A percentile compares a stretch with the other conserved stretches of the same genome.
These are phyloP conservation scores for Pleurotus pulmonarius DNA, from an alignment of 768 basidiomycete genomes.

Conservation along the genomic window DNA sequence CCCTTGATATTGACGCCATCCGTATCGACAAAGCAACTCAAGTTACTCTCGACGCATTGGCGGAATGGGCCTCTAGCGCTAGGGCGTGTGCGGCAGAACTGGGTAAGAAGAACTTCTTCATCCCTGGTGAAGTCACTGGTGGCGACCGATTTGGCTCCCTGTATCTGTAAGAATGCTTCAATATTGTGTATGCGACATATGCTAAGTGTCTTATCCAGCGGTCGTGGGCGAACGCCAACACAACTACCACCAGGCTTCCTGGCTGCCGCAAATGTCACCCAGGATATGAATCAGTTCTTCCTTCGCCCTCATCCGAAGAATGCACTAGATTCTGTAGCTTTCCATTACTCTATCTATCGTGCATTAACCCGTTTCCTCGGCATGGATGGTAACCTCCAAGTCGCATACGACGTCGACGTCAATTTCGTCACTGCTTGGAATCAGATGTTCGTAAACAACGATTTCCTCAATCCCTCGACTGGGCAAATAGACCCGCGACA, in stretches of 20 bases:
- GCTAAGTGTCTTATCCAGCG: constrained; percentile 36
- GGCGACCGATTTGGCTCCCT: constrained; percentile 87
- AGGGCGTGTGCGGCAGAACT: constrained; percentile 68
- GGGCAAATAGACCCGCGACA: constrained; percentile 76
- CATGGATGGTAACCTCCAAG: constrained; percentile 93
- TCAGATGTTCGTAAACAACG: constrained; percentile 84
- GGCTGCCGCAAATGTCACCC: constrained; percentile 63
- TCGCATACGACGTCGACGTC: constrained; percentile 78
- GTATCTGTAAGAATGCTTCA: constrained; percentile 58
- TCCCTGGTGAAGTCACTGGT: constrained; percentile 92
- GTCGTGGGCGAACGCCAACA: constrained; percentile 81
- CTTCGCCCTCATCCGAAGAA: constrained; percentile 60
- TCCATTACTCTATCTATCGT: constrained; percentile 95
- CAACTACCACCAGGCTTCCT: constrained; percentile 67
- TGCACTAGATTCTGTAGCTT: constrained; percentile 77
- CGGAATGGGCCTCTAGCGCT: constrained; percentile 71
- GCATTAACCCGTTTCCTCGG: constrained; percentile 83
- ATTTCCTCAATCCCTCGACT: constrained; percentile 72
- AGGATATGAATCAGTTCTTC: constrained; percentile 68
- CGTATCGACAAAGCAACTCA: constrained; percentile 96
- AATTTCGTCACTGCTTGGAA: constrained; percentile 93
- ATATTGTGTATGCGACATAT: neutral
- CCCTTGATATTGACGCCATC: constrained; percentile 90
- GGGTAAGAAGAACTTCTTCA: constrained; percentile 85
- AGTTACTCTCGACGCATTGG: constrained; percentile 77